Base-by-base conservation (phyloP, 2,329 filamentous ascomycete genomes). In the Zasmidium cellare region DNA sequence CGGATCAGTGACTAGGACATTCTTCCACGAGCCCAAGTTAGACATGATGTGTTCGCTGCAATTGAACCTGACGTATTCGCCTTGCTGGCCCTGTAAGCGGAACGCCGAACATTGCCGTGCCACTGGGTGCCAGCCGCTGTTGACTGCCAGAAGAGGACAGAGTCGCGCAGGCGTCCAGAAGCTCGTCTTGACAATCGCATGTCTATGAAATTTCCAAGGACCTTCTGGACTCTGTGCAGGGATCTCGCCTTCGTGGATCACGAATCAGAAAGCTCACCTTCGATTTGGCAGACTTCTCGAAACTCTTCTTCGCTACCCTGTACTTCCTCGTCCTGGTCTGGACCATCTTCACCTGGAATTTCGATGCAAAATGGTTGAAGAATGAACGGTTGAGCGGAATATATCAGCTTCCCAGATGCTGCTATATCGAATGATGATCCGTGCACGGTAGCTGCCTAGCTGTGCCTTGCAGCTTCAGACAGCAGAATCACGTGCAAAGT, bases 1-100 rank as follows among this genome's bases (percentile, higher is more conserved):
- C 14, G 51, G 51, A 31, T 53, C 51, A 16, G 51, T 53, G 12
- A 53, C 14, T 35, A 53, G 45, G 18, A 53, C 18, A n/a, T 31
- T 18, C 46, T 31, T 28, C 20, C 35, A 53, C 2, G 50, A 52
- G 6, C 23, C 25, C 23, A 9, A n/a, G 18, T 9, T n/a, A 20
- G 22, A 19, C 11, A 41, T 18, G 35, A 41, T 41, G 16, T 28
- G n/a, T 9, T 19, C 18, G 16, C 9, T 9, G 16, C 3, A 25
- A 3, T 25, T 28, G 23, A 53, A 53, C 20, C 3, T 12, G 1
- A 53, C 41, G 11, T 20, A n/a, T n/a, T 53, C 51, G n/a, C 51
- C 41, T 11, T n/a, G 2, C 16, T 35, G 14, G 11, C 50, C 28
- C 20, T 28, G 25, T 9, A 18, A 3, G 31, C 50, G 31, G 28